These are phyloP conservation scores for Annulohypoxylon nitens DNA, from an alignment of 495 filamentous ascomycete species.

Conservation along the genomic window DNA sequence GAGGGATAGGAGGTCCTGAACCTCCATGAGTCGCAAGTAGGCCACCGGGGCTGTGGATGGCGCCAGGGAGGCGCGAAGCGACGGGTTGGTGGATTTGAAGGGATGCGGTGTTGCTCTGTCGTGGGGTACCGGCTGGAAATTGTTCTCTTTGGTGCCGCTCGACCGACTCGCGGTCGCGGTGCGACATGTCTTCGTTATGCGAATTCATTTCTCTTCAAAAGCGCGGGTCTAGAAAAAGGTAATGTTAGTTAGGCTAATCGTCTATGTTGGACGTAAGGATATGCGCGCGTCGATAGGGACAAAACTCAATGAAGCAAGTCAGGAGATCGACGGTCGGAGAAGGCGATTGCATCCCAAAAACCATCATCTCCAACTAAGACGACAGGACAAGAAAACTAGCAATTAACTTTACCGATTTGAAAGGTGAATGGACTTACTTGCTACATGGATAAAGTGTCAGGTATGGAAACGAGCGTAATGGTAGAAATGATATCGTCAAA, in stretches of 20 bases:
- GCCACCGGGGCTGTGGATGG: constrained; percentile 89
- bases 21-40: constrained; percentile 80
- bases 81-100: constrained; percentile 93
- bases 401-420: background rate
- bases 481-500: background rate
- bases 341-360: background rate
- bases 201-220: constrained; percentile 47
- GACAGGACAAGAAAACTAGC: constrained; percentile 6
- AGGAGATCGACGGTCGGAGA: constrained; percentile 27
- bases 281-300: constrained; percentile 33
- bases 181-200: constrained; percentile 50
- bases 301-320: constrained; percentile 21
- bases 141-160: constrained; percentile 77
- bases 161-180: constrained; percentile 70
- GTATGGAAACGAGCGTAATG: background rate
- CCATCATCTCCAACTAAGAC: constrained; percentile 9
- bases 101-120: constrained; percentile 85
- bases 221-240: constrained; percentile 28
- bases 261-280: background rate
- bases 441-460: constrained; percentile 47
- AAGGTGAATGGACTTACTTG: constrained; percentile 27
- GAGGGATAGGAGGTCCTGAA: constrained; percentile 67
- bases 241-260: constrained; percentile 20
- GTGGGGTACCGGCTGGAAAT: constrained; percentile 68
- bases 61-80: constrained; percentile 80